Conservation (phyloP, 441 rosid species). For the Geranium incanum region DNA sequence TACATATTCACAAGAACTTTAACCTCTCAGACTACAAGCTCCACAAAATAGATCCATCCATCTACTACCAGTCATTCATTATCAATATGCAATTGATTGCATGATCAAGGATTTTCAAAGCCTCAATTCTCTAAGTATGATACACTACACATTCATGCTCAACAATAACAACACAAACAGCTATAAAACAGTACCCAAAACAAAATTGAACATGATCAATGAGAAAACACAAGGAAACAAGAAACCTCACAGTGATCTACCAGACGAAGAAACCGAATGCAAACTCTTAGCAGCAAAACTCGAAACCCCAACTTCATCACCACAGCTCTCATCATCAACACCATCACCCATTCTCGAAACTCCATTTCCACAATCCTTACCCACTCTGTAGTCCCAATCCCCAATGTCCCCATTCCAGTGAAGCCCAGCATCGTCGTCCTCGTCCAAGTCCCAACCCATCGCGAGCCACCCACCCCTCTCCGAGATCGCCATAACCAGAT, state of each 20-base stretch:
- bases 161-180: background rate
- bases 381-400: slow-evolving; percentile 15
- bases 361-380: slow-evolving; percentile 21
- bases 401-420: slow-evolving; percentile 16
- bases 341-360: slow-evolving; percentile 16
- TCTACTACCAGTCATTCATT: too few species aligned
- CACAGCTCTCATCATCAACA: slow-evolving; percentile 5
- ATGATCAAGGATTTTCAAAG: too few species aligned
- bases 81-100: too few species aligned
- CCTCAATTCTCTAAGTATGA: too few species aligned
- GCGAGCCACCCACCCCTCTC: slow-evolving; percentile 79
- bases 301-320: slow-evolving; percentile 25
- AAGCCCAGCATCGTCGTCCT: slow-evolving; percentile 22
- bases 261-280: slow-evolving; percentile 40
- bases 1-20: too few species aligned
- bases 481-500: slow-evolving; percentile 57
- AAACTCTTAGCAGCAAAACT: slow-evolving; percentile 23
- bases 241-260: slow-evolving; percentile 59
- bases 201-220: background rate
- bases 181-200: slow-evolving; percentile 2
- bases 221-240: slow-evolving; percentile 14
- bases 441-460: slow-evolving; percentile 72
- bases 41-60: too few species aligned
- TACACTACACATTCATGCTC: background rate
- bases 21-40: too few species aligned